phyloP scores from a whole-genome alignment of 768 basidiomycete species.

The Strobilomyces confusus region DNA sequence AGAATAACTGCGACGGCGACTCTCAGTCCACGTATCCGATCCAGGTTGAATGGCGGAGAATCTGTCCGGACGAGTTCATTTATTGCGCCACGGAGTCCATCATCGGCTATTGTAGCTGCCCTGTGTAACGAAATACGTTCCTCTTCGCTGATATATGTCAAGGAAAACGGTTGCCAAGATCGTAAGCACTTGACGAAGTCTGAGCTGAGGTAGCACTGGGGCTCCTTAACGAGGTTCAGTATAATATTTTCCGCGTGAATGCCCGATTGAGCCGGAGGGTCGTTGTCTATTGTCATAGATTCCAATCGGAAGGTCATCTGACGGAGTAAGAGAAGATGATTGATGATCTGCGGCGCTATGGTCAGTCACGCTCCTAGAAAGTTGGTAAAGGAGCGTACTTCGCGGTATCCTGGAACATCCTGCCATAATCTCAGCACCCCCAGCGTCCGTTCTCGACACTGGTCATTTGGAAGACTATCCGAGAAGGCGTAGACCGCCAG shows the following conservation, averaged over 20 bases:
- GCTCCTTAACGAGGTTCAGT: slow-evolving; percentile 54
- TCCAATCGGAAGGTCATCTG: slow-evolving; percentile 70
- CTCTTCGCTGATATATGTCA: slow-evolving; percentile 58
- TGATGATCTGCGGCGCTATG: slow-evolving; percentile 53
- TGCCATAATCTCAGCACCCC: slow-evolving; percentile 45
- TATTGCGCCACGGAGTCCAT: slow-evolving; percentile 59
- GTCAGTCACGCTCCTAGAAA: slow-evolving; percentile 17
- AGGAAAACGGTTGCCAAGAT: slow-evolving; percentile 56
- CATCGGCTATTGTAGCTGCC: slow-evolving; percentile 63
- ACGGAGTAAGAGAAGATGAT: slow-evolving; percentile 65
- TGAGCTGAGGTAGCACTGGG: slow-evolving; percentile 52
- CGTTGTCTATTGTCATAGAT: slow-evolving; percentile 65
- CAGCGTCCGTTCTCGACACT: slow-evolving; percentile 60
- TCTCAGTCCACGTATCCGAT: slow-evolving; percentile 55
- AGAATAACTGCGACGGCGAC: slow-evolving; percentile 58
- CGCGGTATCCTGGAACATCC: slow-evolving; percentile 61
- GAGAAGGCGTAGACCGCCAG: slow-evolving; percentile 77
- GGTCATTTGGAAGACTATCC: slow-evolving; percentile 65
- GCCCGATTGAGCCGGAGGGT: slow-evolving; percentile 57
- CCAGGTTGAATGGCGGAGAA: slow-evolving; percentile 37
- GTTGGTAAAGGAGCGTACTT: slow-evolving; percentile 40
- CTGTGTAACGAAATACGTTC: slow-evolving; percentile 57
- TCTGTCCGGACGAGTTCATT: slow-evolving; percentile 46
- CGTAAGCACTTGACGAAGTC: slow-evolving; percentile 59
- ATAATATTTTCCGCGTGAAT: slow-evolving; percentile 69